Percentiles rank a stretch among this genome's conserved stretches.
Evolutionary conservation across 768 basidiomycete genomes (phyloP).

Genomic region (Pisolithus tinctorius): DNA sequence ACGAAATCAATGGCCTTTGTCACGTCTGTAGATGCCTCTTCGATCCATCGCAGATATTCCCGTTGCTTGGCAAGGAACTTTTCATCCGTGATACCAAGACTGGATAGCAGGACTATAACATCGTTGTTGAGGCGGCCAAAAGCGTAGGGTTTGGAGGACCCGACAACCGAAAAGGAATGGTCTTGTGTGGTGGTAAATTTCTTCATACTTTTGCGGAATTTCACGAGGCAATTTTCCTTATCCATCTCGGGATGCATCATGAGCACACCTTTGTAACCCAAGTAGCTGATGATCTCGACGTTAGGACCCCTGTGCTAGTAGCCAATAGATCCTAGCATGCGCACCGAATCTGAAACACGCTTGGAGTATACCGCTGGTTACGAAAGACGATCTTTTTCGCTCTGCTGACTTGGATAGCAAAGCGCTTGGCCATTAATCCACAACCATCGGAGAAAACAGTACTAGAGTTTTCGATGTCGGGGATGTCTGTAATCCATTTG

Average conservation of each 20-base stretch:
- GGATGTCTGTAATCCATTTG: constrained; percentile 43
- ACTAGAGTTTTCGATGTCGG: constrained; percentile 50
- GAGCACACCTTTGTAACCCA: constrained; percentile 67
- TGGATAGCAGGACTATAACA: constrained; percentile 57
- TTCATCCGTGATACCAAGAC: constrained; percentile 53
- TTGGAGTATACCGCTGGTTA: constrained; percentile 50
- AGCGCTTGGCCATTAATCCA: constrained; percentile 50
- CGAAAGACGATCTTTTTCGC: constrained; percentile 50
- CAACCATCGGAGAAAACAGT: constrained; percentile 66
- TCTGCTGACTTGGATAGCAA: constrained; percentile 47
- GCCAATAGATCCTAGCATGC: not conserved
- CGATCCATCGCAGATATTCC: constrained; percentile 55
- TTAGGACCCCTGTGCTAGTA: not conserved
- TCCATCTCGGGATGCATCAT: constrained; percentile 62
- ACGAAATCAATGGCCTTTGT: constrained; percentile 50
- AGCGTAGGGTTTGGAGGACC: constrained; percentile 54
- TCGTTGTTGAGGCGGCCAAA: constrained; percentile 68
- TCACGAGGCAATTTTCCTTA: constrained; percentile 38
- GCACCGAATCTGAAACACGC: constrained; percentile 59
- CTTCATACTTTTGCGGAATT: constrained; percentile 66
- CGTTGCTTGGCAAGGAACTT: constrained; percentile 49
- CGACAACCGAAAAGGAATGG: constrained; percentile 61
- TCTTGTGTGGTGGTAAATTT: constrained; percentile 55
- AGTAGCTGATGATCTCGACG: constrained; percentile 36
- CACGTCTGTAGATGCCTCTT: constrained; percentile 39